Evolutionary conservation across 805 yeast species (phyloP), one percentile per base, ranked within the genome.

Genomic region (Saturnispora quitensis): DNA sequence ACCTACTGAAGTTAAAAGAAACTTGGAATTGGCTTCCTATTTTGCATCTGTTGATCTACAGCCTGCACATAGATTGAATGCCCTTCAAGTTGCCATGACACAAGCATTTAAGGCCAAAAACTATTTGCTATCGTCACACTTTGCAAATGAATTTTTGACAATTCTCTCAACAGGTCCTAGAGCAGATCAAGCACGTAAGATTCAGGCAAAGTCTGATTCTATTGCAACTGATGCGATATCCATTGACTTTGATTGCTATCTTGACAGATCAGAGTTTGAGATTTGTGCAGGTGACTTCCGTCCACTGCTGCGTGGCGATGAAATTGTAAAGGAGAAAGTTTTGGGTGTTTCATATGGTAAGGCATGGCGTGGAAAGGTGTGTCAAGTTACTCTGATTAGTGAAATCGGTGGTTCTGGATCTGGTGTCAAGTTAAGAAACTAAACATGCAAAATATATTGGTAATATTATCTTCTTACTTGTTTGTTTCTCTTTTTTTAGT

Each of bases 71-170:
- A 80, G 85, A 54, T 80, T 84, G 50, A 84, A 89, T 63, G 96
- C 98, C 12, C 75, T 89, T 61, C 95, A 89, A 67, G 96, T 89
- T 52, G 99, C 99, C 40, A 86, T 91, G 93, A 82, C 86, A 44
- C 95, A 88, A 72, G 81, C 93, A 40, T 89, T 87, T 77, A 87
- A 86, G 66, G 76, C 84, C 66, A 89, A 90, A 68, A 91, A 93
- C 70, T 93, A 71, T 70, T 84, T 90, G 3, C 79, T 85, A 54
- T 97, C 99, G 1, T 81, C 96, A 6, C 82, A 81, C 63, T 93
- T 93, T 74, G 98, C 99, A 0, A 74, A 77, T 22, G 90, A 89
- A 69, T 84, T 86, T 64, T 75, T 93, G 64, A 75, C 80, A 61
- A 75, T 89, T 48, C 78, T 81, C 52, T 60, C 84, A 1, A 65